Conservation (phyloP, 2,329 filamentous ascomycete species). For the Claviceps sp. region DNA sequence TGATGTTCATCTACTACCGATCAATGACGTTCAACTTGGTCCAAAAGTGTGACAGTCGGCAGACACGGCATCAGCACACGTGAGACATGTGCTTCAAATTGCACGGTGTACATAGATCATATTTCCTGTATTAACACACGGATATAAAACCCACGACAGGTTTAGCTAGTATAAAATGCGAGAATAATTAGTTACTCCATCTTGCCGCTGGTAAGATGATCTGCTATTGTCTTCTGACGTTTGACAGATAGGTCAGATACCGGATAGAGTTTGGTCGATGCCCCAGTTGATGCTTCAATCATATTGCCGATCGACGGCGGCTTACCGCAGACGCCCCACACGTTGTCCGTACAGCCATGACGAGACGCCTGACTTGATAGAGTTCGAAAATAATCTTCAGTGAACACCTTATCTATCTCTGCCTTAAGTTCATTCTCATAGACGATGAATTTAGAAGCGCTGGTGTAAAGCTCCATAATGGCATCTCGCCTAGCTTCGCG, state of each 20-base stretch:
- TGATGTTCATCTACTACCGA: no score
- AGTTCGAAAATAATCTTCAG: slow-evolving; percentile 39
- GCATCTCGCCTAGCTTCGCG: slow-evolving; percentile 51
- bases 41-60: neutral
- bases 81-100: neutral
- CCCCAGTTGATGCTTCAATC: slow-evolving; percentile 23
- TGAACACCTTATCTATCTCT: slow-evolving; percentile 65
- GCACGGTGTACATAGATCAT: neutral
- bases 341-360: slow-evolving; percentile 29
- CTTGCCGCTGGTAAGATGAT: slow-evolving; percentile 47
- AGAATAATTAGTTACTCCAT: slow-evolving; percentile 19
- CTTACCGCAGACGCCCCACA: slow-evolving; percentile 36
- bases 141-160: neutral
- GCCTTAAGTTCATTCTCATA: slow-evolving; percentile 62
- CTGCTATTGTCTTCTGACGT: slow-evolving; percentile 41
- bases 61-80: neutral
- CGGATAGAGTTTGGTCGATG: slow-evolving; percentile 22
- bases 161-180: neutral
- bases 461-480: slow-evolving; percentile 80
- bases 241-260: slow-evolving; percentile 32
- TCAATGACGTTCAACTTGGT: neutral
- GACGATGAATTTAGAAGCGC: slow-evolving; percentile 76
- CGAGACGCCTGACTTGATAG: slow-evolving; percentile 19
- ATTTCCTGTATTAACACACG: neutral
- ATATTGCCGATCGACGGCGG: slow-evolving; percentile 33